Evolutionary conservation across 2,329 filamentous ascomycete genomes (phyloP).

Genomic region (Didymella pinodella): DNA sequence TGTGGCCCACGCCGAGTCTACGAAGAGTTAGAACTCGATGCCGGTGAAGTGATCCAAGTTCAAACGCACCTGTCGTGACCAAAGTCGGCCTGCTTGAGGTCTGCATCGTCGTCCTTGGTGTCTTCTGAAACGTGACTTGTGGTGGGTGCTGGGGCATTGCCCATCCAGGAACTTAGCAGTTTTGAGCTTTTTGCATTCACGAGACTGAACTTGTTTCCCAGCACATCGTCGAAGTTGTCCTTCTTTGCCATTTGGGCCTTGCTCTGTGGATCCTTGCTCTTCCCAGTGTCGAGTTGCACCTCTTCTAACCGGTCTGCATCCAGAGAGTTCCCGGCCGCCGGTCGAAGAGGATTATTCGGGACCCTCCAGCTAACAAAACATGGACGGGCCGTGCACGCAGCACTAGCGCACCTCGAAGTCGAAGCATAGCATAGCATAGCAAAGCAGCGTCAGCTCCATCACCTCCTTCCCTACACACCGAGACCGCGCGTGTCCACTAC

Average conservation of each 20-base stretch:
- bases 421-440: slow-evolving; percentile 29
- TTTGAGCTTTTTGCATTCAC: slow-evolving; percentile 62
- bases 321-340: slow-evolving; percentile 31
- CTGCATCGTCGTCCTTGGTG: slow-evolving; percentile 59
- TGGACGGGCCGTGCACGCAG: slow-evolving; percentile 33
- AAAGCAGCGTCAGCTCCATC: slow-evolving; percentile 38
- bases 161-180: slow-evolving; percentile 65
- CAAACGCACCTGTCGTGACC: slow-evolving; percentile 61
- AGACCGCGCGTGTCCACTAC: slow-evolving; percentile 35
- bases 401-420: slow-evolving; percentile 40
- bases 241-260: slow-evolving; percentile 41
- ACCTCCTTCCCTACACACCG: slow-evolving; percentile 23
- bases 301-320: slow-evolving; percentile 17
- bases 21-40: neutral
- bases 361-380: neutral
- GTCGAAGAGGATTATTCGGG: neutral
- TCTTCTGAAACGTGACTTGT: slow-evolving; percentile 49
- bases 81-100: slow-evolving; percentile 62
- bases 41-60: neutral
- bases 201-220: slow-evolving; percentile 63
- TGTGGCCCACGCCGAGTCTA: slow-evolving; percentile 52
- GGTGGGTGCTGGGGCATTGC: slow-evolving; percentile 54
- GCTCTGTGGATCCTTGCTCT: slow-evolving; percentile 1
- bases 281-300: neutral
- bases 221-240: slow-evolving; percentile 59